phyloP scores from a whole-genome alignment of 441 rosid genomes.

The Bruguiera hainesii region DNA sequence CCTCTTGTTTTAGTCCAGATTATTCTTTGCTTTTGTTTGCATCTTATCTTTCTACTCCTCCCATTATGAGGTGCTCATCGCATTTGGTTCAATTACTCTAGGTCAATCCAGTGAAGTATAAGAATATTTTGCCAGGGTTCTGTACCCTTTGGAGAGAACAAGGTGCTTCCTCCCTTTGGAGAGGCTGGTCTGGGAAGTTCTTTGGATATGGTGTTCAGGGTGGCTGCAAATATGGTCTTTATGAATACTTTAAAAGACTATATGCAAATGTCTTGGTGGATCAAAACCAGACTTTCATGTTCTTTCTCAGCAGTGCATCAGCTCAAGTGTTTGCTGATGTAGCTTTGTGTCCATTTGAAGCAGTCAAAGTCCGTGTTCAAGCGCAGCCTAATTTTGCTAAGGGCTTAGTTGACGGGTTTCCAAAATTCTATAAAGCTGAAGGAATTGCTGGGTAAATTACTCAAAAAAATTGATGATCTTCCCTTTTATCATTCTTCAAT shows the following conservation, averaged over 20 bases:
- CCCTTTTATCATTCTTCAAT: constrained; percentile 7
- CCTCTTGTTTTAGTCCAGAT: neutral
- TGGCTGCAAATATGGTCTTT: constrained; percentile 64
- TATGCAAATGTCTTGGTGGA: constrained; percentile 44
- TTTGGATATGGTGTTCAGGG: constrained; percentile 69
- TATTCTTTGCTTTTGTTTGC: neutral
- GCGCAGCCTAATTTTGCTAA: constrained; percentile 51
- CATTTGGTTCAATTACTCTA: constrained; percentile 6
- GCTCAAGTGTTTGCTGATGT: constrained; percentile 65
- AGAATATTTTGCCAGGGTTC: constrained; percentile 45
- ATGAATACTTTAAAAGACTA: constrained; percentile 60
- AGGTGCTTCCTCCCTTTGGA: constrained; percentile 63
- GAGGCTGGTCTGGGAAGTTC: constrained; percentile 65
- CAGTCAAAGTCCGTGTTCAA: constrained; percentile 61
- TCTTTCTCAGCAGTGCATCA: constrained; percentile 64
- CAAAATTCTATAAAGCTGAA: constrained; percentile 48
- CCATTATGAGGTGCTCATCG: neutral
- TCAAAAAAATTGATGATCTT: constrained; percentile 2
- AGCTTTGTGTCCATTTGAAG: constrained; percentile 69
- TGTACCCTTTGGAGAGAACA: constrained; percentile 54
- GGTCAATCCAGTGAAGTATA: constrained; percentile 63
- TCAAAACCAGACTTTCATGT: constrained; percentile 36
- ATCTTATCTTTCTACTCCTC: neutral
- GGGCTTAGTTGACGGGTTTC: constrained; percentile 61
- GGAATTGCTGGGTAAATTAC: constrained; percentile 48